Evolutionary conservation across 805 yeast genomes (phyloP), one percentile per base, ranked within the genome.

Genomic region (Myxozyma vanderwaltii): DNA sequence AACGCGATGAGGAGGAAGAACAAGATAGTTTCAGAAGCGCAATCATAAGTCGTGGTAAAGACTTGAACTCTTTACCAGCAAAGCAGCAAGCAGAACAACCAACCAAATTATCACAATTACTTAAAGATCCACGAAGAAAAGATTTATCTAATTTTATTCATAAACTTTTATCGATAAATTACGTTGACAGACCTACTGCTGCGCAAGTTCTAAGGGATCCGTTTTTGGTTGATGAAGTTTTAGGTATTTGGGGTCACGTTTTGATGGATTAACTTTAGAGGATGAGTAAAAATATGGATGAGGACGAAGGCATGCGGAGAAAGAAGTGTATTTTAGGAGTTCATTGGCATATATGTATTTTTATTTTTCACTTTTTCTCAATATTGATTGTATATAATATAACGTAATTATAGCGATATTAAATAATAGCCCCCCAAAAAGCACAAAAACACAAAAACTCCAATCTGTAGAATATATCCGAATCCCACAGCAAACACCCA

Each of bases 181-280:
- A 38, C n/a, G n/a, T 48, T 40, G 23, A 5, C 10, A 44, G 65
- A 26, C 51, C 59, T 3, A 33, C 50, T 15, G 63, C 67, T 2
- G 54, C 40, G 4, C 59, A 63, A 8, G 65, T 63, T 0, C 50
- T 63, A 23, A 39, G 58, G 24, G 44, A 58, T 40, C 47, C 17
- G 43, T 63, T 63, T 36, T 33, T 63, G 26, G 47, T 51, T 15
- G 31, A 43, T n/a, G 56, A 61, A 31, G 46, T 63, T 17, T 35
- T 63, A 12, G 66, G 66, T 3, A 24, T 51, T 4, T 63, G 66
- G 66, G 66, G 66, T 19, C 38, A 46, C 15, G 56, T 61, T n/a
- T 40, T 27, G 40, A 26, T 48, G 51, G 12, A 19, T n/a, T n/a
- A n/a, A n/a, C n/a, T n/a, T n/a, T n/a, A n/a, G n/a, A n/a, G n/a